phyloP scores from a whole-genome alignment of 2,329 filamentous ascomycete genomes.

The Lachnellula willkommii region DNA sequence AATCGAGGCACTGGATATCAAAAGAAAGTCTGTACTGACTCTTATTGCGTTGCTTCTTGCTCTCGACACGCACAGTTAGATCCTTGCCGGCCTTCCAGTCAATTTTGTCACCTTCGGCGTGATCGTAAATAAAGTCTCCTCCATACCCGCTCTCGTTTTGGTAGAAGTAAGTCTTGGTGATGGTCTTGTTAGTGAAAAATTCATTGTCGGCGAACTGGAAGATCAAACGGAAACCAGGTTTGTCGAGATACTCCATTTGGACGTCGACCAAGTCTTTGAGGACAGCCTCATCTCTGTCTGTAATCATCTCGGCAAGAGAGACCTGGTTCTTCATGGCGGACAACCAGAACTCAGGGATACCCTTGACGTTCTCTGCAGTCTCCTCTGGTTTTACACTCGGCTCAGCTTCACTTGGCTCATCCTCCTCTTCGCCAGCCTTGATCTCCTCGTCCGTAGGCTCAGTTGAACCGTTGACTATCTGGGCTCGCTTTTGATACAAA shows the following conservation, averaged over 20 bases:
- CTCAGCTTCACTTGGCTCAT: slow-evolving; percentile 49
- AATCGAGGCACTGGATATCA: background rate
- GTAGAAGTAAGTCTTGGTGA: slow-evolving; percentile 99
- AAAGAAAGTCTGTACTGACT: slow-evolving; percentile 54
- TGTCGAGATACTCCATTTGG: slow-evolving; percentile 98
- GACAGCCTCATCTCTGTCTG: slow-evolving; percentile 90
- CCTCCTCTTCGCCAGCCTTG: slow-evolving; percentile 76
- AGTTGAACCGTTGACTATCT: slow-evolving; percentile 79
- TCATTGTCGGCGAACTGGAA: slow-evolving; percentile 96
- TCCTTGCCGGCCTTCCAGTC: slow-evolving; percentile 94
- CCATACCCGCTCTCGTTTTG: slow-evolving; percentile 98
- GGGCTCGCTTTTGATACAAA: slow-evolving; percentile 88
- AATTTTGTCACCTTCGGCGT: slow-evolving; percentile 96
- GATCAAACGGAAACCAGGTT: slow-evolving; percentile 95
- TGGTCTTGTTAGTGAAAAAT: slow-evolving; percentile 94
- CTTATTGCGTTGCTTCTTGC: slow-evolving; percentile 99
- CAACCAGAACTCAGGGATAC: slow-evolving; percentile 98
- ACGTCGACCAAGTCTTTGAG: slow-evolving; percentile 88
- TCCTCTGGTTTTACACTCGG: slow-evolving; percentile 47
- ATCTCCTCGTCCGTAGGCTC: slow-evolving; percentile 89
- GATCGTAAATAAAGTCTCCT: slow-evolving; percentile 99
- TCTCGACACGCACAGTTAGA: slow-evolving; percentile 88
- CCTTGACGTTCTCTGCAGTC: slow-evolving; percentile 51
- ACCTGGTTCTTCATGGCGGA: slow-evolving; percentile 99
- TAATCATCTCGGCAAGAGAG: slow-evolving; percentile 96